A percentile compares a stretch with the other conserved stretches of the same genome.
phyloP scores from a whole-genome alignment of 148 eudicot genomes.

The Hydrangea macrophylla region DNA sequence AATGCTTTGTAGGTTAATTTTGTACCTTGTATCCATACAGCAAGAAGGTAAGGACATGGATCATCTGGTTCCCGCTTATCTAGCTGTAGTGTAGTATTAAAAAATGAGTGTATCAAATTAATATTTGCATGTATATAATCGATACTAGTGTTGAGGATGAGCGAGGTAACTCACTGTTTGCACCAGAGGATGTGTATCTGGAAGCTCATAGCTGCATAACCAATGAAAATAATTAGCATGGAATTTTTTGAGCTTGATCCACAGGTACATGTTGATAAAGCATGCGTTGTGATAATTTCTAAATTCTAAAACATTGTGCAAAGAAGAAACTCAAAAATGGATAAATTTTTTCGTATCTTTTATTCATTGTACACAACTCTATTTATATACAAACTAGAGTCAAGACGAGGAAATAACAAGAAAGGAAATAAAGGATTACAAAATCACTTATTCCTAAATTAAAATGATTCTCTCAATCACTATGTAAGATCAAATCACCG shows the following conservation, averaged over 20 bases:
- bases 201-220: slow-evolving; percentile 36
- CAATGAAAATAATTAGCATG: background rate
- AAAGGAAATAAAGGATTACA: too few relatives aligned
- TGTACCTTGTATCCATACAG: slow-evolving; percentile 63
- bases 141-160: background rate
- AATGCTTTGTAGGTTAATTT: background rate
- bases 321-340: too few relatives aligned
- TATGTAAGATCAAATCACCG: too few relatives aligned
- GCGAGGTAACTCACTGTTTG: slow-evolving; percentile 27
- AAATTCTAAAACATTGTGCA: too few relatives aligned
- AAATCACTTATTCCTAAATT: too few relatives aligned
- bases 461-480: too few relatives aligned
- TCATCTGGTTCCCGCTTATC: slow-evolving; percentile 43
- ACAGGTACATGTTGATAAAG: background rate
- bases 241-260: background rate
- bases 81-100: slow-evolving; percentile 29
- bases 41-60: slow-evolving; percentile 64
- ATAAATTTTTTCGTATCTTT: too few relatives aligned
- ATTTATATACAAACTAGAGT: too few relatives aligned
- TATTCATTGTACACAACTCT: too few relatives aligned
- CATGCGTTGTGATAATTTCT: too few relatives aligned
- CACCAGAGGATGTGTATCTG: slow-evolving; percentile 45
- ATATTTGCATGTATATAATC: background rate
- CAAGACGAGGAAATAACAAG: too few relatives aligned
- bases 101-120: background rate